Conservation (phyloP, 176 grass and related monocot species). For the Cenchrus purpureus region DNA sequence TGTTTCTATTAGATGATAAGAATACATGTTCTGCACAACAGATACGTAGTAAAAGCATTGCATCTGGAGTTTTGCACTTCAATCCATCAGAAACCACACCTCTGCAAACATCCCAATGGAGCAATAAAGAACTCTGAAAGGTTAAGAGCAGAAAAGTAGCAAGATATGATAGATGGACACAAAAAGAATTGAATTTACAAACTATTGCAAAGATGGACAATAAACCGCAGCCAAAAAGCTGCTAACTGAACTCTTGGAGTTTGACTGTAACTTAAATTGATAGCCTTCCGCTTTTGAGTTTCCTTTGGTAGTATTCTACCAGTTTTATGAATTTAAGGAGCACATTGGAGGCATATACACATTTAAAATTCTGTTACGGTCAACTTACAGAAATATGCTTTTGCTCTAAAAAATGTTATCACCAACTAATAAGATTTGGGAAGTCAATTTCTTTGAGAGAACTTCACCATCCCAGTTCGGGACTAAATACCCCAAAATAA, state of each 20-base stretch:
- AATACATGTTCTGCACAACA: neutral
- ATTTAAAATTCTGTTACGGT: neutral
- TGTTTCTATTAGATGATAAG: neutral
- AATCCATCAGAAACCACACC: neutral
- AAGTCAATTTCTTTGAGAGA: neutral
- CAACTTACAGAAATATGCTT: conserved; percentile 21
- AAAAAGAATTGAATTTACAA: conserved; percentile 1
- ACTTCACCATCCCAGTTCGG: neutral
- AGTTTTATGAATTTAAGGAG: conserved; percentile 12
- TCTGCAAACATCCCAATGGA: neutral
- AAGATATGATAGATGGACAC: neutral
- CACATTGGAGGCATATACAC: neutral
- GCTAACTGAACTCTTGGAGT: neutral
- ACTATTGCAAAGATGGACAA: neutral
- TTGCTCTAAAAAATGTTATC: neutral
- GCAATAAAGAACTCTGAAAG: neutral
- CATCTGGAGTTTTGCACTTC: neutral
- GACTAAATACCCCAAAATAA: conserved; percentile 1
- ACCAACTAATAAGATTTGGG: conserved; percentile 9
- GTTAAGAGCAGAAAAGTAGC: neutral
- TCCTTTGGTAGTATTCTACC: neutral
- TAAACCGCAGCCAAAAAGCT: neutral
- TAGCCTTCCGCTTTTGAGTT: neutral
- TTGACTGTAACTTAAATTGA: neutral
- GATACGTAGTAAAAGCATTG: neutral